These are phyloP conservation scores for Hymenoscyphus occultus DNA, from an alignment of 2,329 filamentous ascomycete genomes.

Conservation along the genomic window DNA sequence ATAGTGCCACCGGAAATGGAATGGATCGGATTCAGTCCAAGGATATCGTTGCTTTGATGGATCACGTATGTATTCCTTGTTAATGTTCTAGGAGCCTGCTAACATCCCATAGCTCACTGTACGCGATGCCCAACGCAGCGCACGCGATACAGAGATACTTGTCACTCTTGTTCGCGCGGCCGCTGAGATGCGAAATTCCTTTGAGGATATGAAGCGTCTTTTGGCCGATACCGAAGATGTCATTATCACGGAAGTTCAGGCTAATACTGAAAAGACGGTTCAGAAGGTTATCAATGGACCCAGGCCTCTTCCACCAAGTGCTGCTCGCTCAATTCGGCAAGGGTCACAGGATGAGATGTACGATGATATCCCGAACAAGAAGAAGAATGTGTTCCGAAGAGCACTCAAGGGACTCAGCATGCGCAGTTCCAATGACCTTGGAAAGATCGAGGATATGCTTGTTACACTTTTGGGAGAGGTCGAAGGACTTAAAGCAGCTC, in stretches of 20 bases:
- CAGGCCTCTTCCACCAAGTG: constrained; percentile 69
- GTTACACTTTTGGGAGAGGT: constrained; percentile 91
- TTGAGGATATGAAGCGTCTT: constrained; percentile 91
- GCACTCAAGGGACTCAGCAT: constrained; percentile 88
- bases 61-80: constrained; percentile 62
- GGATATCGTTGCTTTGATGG: constrained; percentile 96
- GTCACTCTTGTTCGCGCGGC: constrained; percentile 91
- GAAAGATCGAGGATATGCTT: constrained; percentile 87
- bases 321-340: constrained; percentile 42
- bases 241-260: constrained; percentile 82
- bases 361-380: constrained; percentile 67
- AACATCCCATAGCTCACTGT: constrained; percentile 68
- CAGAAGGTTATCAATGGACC: constrained; percentile 83
- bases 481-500: constrained; percentile 68
- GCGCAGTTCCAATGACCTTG: constrained; percentile 83
- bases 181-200: constrained; percentile 94
- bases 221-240: constrained; percentile 87
- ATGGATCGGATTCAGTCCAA: constrained; percentile 92
- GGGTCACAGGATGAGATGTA: constrained; percentile 51
- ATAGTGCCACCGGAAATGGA: constrained; percentile 80
- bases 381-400: constrained; percentile 88
- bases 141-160: constrained; percentile 92
- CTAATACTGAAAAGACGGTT: constrained; percentile 81
- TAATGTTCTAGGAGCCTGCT: constrained; percentile 14
- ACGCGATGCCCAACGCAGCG: constrained; percentile 92